These are phyloP conservation scores for Lodderomyces parapsilosis DNA, from an alignment of 1,139 yeast species.

Conservation along the genomic window DNA sequence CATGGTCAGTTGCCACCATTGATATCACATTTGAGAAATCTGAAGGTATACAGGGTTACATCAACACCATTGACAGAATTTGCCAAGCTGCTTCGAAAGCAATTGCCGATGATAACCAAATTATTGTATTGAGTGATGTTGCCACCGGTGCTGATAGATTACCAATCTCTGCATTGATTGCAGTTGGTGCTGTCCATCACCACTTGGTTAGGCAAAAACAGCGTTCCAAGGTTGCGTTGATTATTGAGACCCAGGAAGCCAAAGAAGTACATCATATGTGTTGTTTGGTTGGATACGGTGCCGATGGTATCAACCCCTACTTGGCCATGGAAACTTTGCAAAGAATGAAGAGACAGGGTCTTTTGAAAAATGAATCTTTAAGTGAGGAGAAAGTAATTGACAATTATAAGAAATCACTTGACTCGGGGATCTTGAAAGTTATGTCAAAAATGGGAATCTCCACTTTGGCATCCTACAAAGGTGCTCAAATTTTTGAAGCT, in stretches of 20 bases:
- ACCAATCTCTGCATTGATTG: conserved; percentile 85
- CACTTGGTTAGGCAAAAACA: conserved; percentile 94
- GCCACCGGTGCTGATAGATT: conserved; percentile 60
- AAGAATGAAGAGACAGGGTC: conserved; percentile 79
- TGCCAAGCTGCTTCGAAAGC: conserved; percentile 88
- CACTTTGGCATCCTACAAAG: conserved; percentile 94
- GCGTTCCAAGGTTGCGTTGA: conserved; percentile 90
- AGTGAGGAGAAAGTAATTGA: conserved; percentile 59
- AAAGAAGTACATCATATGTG: conserved; percentile 97
- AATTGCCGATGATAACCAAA: conserved; percentile 70
- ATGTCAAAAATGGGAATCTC: conserved; percentile 99
- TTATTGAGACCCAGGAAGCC: conserved; percentile 94
- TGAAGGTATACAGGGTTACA: conserved; percentile 85
- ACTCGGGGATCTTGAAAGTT: conserved; percentile 90
- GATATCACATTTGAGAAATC: conserved; percentile 87
- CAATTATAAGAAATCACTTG: conserved; percentile 81
- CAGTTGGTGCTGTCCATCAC: conserved; percentile 97
- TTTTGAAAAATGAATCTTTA: conserved; percentile 59
- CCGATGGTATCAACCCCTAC: conserved; percentile 94
- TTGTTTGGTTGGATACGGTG: conserved; percentile 94
- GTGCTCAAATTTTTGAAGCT: conserved; percentile 98
- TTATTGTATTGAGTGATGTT: conserved; percentile 76
- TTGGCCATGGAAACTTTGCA: conserved; percentile 86
- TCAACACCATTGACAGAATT: conserved; percentile 79
- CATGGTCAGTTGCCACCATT: conserved; percentile 79